Evolutionary conservation across 805 yeast species (phyloP), one percentile per base, ranked within the genome.

Genomic region (Tetrapisispora fleetii): DNA sequence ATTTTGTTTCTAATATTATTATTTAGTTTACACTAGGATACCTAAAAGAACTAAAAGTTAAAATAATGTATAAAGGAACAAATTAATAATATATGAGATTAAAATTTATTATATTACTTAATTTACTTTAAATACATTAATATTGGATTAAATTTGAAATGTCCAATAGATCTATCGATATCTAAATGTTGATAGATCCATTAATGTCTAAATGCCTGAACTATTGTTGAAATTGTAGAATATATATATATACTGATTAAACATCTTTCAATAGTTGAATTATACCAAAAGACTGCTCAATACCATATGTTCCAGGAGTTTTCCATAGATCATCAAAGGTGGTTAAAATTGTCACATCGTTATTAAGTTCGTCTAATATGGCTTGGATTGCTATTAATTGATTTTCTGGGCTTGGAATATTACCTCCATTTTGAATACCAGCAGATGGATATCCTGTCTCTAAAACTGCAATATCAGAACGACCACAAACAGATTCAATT

Each of bases 361-460:
- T 71, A 39, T 81, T 78, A 41, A 81, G 67, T 24, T 70, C 75
- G 27, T 76, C 71, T 47, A 89, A 67, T 46, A 90, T 81, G 17
- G 78, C 67, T 50, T 73, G 67, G 49, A 90, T 73, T 11, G 96
- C 96, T 48, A 73, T 70, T 48, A 67, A 61, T 71, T 89, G 96
- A 67, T 88, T 89, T 16, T 62, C 85, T 7, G 67, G 62, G 37
- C 78, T 67, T 51, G 96, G 96, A 38, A 80, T 76, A 56, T 88
- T 85, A 45, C 67, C 67, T 48, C 96, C 96, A 61, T 85, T 80
- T 50, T 74, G 69, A 51, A 63, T 64, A 59, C 96, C 96, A 38
- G 72, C 69, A 56, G 82, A 78, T 58, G 96, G 96, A 64, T 86
- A 89, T 38, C 96, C 96, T 5, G 96, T 88, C 67, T 89, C 96